Evolutionary conservation across 2,329 filamentous ascomycete genomes (phyloP).

Genomic region (Spiromastix sp.): DNA sequence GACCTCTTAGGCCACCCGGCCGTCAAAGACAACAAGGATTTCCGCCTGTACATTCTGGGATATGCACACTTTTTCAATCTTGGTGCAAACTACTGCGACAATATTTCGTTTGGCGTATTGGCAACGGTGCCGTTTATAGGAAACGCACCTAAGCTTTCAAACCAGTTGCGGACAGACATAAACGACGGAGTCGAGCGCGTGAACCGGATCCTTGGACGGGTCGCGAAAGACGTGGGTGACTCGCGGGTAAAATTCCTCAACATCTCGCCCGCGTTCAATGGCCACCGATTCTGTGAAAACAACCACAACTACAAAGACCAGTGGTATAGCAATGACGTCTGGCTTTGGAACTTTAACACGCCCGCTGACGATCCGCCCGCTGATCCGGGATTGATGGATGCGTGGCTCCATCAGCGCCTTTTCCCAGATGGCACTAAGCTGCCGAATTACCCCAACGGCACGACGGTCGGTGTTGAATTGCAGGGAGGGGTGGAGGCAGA

Average conservation of each 20-base stretch:
- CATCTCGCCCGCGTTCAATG: neutral
- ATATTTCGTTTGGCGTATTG: neutral
- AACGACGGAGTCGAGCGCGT: neutral
- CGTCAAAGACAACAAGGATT: constrained; percentile 1
- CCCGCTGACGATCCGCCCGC: neutral
- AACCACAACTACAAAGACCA: constrained; percentile 1
- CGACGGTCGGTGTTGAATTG: neutral
- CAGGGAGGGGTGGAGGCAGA: too few species aligned
- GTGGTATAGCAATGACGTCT: constrained; percentile 3
- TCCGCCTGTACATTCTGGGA: constrained; percentile 1
- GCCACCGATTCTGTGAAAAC: constrained; percentile 3
- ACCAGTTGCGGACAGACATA: neutral
- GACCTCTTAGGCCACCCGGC: neutral
- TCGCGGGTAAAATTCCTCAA: neutral
- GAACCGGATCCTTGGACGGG: neutral
- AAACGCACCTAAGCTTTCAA: neutral
- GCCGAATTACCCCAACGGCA: constrained; percentile 1
- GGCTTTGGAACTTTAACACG: constrained; percentile 1
- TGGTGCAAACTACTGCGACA: neutral
- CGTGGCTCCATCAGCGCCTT: neutral
- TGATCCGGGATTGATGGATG: neutral
- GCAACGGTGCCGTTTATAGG: too few species aligned
- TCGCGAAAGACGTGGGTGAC: neutral
- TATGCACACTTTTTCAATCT: constrained; percentile 4
- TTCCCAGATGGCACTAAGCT: neutral